Base-by-base conservation (phyloP, 2,329 filamentous ascomycete genomes). In the Metarhizium humberi region DNA sequence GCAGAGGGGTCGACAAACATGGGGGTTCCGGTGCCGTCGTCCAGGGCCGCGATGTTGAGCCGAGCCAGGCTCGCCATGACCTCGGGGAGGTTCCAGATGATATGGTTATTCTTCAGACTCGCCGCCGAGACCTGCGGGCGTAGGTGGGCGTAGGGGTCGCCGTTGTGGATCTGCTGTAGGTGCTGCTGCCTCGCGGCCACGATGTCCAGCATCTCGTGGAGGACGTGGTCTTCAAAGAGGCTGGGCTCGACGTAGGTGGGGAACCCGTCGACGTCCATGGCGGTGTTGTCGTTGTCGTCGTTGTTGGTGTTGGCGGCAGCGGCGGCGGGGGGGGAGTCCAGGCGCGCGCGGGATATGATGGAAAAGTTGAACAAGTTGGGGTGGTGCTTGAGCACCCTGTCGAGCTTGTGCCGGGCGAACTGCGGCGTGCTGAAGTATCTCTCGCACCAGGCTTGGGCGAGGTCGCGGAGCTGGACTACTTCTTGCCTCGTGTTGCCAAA, bases 401-500 rank as follows among this genome's bases (percentile, higher is more conserved):
- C 4, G 43, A 46, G n/a, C 6, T 46, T 3, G n/a, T 46, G n/a
- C 1, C 43, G 45, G 20, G 25, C 16, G 25, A 48, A 48, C 13
- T 4, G 18, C 6, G 8, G 7, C 20, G 45, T 48, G 34, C 29
- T 13, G 34, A 38, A 53, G 53, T 51, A 57, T 0, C 13, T 4
- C n/a, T 3, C 38, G 50, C 50, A 53, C 53, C 58, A 61, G 50
- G 13, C 8, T 3, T 32, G 18, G 32, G 59, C 55, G 18, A 4
- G 36, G 34, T 10, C 14, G 5, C 36, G 25, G 16, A 58, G 14
- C 10, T 13, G 30, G 2, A n/a, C 3, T 18, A 61, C 52, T 13
- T 58, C 32, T 2, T 48, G 18, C 42, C 49, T 49, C 36, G 52
- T 45, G 53, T 56, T 60, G 57, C 61, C 60, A 40, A 50, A 42